Evolutionary conservation across 2,329 filamentous ascomycete species (phyloP), one percentile per base, ranked within the genome.

Genomic region (Xylogone sp.): DNA sequence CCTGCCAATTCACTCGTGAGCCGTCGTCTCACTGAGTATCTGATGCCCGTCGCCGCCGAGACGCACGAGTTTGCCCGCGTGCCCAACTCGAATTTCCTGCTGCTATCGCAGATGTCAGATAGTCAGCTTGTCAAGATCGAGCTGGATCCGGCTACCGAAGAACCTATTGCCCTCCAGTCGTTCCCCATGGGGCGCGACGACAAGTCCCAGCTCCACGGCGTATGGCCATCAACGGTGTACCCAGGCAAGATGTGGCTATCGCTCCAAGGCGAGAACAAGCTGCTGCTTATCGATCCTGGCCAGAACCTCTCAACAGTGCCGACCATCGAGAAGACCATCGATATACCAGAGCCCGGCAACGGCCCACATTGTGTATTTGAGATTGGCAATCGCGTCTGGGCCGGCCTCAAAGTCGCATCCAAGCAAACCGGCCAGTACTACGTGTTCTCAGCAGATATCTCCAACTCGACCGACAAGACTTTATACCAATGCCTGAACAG

Each of bases 101-200:
- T 48, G 9, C 31, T 48, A 21, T 48, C 34, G 21, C 46, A 48
- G 20, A 48, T 48, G 46, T 42, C 34, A 2, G 34, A 48, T 21
- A 48, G 46, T n/a, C 46, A 48, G 46, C 46, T 48, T 18, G 42
- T 48, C 21, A 48, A 48, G 34, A 48, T 48, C 20, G 46, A 48
- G 46, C 21, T 48, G 46, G 16, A 48, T 44, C 46, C 46, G 34
- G 42, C 20, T 18, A 48, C 46, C n/a, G 46, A 48, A 24, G 31
- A 48, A 20, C 46, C 46, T n/a, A n/a, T 44, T 19, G 46, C 46
- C 19, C 43, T 44, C 8, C 29, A 48, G 16, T 21, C 46, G 39
- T 48, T 48, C n/a, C 46, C 34, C 21, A 48, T 48, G 46, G 46
- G 46, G 13, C 39, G 42, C 16, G 42, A 42, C 34, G 42, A 31